Percentiles rank a stretch among this genome's conserved stretches.
These are phyloP conservation scores for Tetrastigma voinierianum DNA, from an alignment of 164 flowering plant species.

Conservation along the genomic window DNA sequence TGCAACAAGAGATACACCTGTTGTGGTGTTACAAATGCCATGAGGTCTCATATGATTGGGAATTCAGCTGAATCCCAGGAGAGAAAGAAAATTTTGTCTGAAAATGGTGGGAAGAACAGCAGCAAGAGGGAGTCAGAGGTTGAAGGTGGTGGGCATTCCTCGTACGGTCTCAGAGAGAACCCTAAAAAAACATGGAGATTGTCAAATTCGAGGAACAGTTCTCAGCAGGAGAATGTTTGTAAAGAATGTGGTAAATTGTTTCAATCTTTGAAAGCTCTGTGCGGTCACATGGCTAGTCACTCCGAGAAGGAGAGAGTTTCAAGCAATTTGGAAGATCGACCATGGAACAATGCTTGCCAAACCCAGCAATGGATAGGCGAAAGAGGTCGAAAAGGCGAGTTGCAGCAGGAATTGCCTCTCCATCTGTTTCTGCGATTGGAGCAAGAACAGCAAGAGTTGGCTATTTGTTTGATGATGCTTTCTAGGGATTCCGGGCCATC, in stretches of 20 bases:
- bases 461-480: constrained; percentile 80
- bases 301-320: constrained; percentile 42
- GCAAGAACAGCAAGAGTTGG: constrained; percentile 75
- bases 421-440: constrained; percentile 62
- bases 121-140: constrained; percentile 8
- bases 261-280: constrained; percentile 70
- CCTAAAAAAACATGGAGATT: constrained; percentile 69
- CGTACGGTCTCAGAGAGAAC: constrained; percentile 52
- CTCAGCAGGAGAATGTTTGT: constrained; percentile 37
- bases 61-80: constrained; percentile 16
- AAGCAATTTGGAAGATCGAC: constrained; percentile 27
- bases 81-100: constrained; percentile 5
- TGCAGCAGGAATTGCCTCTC: constrained; percentile 31
- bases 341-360: constrained; percentile 35
- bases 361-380: constrained; percentile 37
- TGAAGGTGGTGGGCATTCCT: constrained; percentile 23
- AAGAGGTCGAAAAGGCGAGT: constrained; percentile 44
- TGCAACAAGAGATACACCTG: constrained; percentile 38
- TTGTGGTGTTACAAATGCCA: constrained; percentile 40
- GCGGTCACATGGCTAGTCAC: constrained; percentile 88
- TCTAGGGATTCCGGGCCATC: constrained; percentile 58
- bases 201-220: constrained; percentile 28
- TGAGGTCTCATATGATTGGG: constrained; percentile 30
- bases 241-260: constrained; percentile 82
- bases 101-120: constrained; percentile 6